These are phyloP conservation scores for Colletotrichum somersetense DNA, from an alignment of 2,329 filamentous ascomycete species.

Conservation along the genomic window DNA sequence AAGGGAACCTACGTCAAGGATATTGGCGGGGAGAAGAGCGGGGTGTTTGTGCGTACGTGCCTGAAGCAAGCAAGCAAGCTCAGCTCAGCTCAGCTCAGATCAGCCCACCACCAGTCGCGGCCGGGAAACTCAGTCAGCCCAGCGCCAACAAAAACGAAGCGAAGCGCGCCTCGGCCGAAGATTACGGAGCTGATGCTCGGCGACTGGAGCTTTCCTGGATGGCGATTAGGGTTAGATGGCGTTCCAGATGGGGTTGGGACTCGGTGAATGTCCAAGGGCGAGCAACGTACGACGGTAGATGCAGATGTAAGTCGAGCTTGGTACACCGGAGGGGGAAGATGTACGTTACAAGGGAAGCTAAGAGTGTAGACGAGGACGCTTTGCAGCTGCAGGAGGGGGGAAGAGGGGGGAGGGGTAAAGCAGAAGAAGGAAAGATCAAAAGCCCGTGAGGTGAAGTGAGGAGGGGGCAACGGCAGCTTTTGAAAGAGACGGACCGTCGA, in stretches of 20 bases:
- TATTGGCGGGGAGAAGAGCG: constrained; percentile 37
- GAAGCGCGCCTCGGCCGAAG: constrained; percentile 3
- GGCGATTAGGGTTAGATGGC: neutral
- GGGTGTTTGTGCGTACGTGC: constrained; percentile 30
- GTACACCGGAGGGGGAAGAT: neutral
- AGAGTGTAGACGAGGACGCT: constrained; percentile 9
- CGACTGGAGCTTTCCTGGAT: neutral
- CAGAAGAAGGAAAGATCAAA: constrained; percentile 20
- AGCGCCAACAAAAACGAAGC: constrained; percentile 9
- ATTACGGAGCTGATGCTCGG: neutral
- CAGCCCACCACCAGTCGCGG: constrained; percentile 30
- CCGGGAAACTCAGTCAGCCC: constrained; percentile 29
- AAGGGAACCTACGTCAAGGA: constrained; percentile 35
- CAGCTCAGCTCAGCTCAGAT: neutral
- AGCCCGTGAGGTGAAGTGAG: neutral
- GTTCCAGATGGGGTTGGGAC: constrained; percentile 13
- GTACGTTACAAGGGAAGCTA: neutral
- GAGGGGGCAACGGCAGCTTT: constrained; percentile 27
- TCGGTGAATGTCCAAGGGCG: neutral
- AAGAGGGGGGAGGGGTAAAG: constrained; percentile 22
- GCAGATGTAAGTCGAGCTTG: constrained; percentile 15
- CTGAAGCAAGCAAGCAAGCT: constrained; percentile 27
- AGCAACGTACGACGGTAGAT: constrained; percentile 1
- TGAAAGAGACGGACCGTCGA: constrained; percentile 27
- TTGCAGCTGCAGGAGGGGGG: constrained; percentile 4